Conservation (phyloP, 2,329 filamentous ascomycete species). For the Ceratocystis diversiconidia region DNA sequence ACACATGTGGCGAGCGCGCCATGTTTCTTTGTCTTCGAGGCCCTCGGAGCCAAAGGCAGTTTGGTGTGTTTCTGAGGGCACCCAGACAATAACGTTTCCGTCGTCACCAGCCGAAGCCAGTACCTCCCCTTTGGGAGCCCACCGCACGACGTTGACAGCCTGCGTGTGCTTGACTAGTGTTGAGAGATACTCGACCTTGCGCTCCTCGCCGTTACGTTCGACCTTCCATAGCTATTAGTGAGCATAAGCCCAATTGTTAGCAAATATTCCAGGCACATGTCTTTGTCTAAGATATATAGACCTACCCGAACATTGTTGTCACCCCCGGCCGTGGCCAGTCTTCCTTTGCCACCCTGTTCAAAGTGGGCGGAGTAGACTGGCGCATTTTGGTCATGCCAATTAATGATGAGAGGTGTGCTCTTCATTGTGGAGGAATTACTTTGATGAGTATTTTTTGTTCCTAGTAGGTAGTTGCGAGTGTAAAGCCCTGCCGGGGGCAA, state of each 20-base stretch:
- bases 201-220: slow-evolving; percentile 68
- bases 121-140: slow-evolving; percentile 79
- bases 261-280: background rate
- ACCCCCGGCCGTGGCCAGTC: slow-evolving; percentile 84
- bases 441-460: slow-evolving; percentile 15
- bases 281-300: slow-evolving; percentile 17
- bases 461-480: slow-evolving; percentile 9
- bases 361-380: slow-evolving; percentile 97
- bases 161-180: slow-evolving; percentile 90
- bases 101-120: slow-evolving; percentile 93
- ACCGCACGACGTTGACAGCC: slow-evolving; percentile 94
- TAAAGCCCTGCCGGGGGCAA: slow-evolving; percentile 17
- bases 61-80: slow-evolving; percentile 63
- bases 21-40: slow-evolving; percentile 87
- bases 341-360: slow-evolving; percentile 78
- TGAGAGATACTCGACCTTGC: slow-evolving; percentile 80
- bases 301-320: slow-evolving; percentile 90
- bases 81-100: slow-evolving; percentile 93
- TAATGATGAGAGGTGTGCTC: slow-evolving; percentile 87
- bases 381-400: slow-evolving; percentile 96
- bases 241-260: too few relatives aligned
- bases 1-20: slow-evolving; percentile 96
- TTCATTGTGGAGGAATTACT: slow-evolving; percentile 53
- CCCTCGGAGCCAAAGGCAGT: slow-evolving; percentile 66
- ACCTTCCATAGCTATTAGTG: slow-evolving; percentile 63